Evolutionary conservation across 805 yeast genomes (phyloP), one percentile per base, ranked within the genome.

Genomic region (Clavispora vitiphila): DNA sequence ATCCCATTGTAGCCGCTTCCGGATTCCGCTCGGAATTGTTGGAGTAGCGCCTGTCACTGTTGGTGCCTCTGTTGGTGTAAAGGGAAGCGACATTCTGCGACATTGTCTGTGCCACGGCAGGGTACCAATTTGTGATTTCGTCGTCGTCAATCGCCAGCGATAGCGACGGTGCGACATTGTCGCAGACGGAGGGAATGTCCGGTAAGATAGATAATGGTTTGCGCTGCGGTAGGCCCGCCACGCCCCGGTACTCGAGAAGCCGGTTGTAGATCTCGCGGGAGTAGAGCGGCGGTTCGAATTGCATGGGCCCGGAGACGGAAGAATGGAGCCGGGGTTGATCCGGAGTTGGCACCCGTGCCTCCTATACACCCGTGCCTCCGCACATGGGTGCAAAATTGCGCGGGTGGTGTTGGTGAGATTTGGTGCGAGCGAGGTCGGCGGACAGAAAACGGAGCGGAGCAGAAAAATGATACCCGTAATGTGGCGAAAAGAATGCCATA

Each of bases 11-110:
- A 8, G 22, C 20, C 12, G 20, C 22, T 19, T 32, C 14, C 11
- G 24, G 11, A n/a, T 18, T 21, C 14, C 39, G 25, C n/a, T 37
- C 39, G 19, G 49, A 40, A 21, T 48, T 47, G 27, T 48, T 50
- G 5, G 50, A 39, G 34, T 42, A 47, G 27, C 52, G 36, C 14
- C 54, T 26, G 25, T 53, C 55, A 1, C 42, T 37, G 15, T 14
- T 20, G 11, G 38, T 35, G 16, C 31, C 38, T 3, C 23, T 14
- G 11, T 19, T 34, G 27, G 16, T 15, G 21, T 34, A 34, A 20
- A 12, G 7, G 32, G 32, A 20, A 4, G 20, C 20, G 32, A 16
- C 32, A 16, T 15, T 29, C 6, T 9, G 32, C 32, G 32, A 16
- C 32, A 4, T 16, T 9, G 32, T 8, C 15, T 12, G 30, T 4